phyloP scores from a whole-genome alignment of 1,139 yeast species.

The Geotrichum histeridarum region DNA sequence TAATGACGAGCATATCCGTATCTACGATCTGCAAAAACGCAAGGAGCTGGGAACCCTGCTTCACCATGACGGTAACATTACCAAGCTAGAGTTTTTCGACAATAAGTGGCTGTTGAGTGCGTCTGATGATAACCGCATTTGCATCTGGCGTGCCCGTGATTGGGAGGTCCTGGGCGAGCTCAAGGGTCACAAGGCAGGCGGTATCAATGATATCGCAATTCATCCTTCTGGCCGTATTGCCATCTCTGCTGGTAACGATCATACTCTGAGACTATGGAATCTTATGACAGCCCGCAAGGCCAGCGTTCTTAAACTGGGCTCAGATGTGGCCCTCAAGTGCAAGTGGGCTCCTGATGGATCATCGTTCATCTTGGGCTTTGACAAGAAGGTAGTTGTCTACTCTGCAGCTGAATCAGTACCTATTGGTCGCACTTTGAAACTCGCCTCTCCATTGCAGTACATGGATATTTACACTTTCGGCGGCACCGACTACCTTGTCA shows the following conservation, averaged over 20 bases:
- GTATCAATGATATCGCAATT: conserved; percentile 75
- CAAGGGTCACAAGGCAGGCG: conserved; percentile 65
- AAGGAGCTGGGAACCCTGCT: conserved; percentile 87
- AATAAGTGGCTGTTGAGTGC: conserved; percentile 82
- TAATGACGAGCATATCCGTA: conserved; percentile 91
- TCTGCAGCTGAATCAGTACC: conserved; percentile 61
- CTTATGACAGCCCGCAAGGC: conserved; percentile 97
- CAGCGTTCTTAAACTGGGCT: conserved; percentile 68
- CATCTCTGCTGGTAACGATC: conserved; percentile 80
- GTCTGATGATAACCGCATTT: conserved; percentile 83
- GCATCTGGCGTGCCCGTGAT: conserved; percentile 92
- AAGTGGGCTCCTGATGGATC: conserved; percentile 50
- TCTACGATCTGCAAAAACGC: conserved; percentile 88
- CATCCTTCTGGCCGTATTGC: conserved; percentile 94
- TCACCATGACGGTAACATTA: conserved; percentile 86
- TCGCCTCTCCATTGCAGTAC: conserved; percentile 62
- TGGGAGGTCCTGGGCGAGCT: conserved; percentile 90
- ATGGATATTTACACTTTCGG: conserved; percentile 45
- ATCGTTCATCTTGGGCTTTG: conserved; percentile 68
- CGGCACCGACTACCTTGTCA: conserved; percentile 51
- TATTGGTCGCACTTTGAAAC: conserved; percentile 43
- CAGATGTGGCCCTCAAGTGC: conserved; percentile 38
- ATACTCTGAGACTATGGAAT: conserved; percentile 85
- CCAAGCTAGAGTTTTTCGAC: conserved; percentile 63
- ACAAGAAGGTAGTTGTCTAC: conserved; percentile 60